Evolutionary conservation across 83 land plant genomes (phyloP), one percentile per base, ranked within the genome.

Genomic region (Picea mariana): DNA sequence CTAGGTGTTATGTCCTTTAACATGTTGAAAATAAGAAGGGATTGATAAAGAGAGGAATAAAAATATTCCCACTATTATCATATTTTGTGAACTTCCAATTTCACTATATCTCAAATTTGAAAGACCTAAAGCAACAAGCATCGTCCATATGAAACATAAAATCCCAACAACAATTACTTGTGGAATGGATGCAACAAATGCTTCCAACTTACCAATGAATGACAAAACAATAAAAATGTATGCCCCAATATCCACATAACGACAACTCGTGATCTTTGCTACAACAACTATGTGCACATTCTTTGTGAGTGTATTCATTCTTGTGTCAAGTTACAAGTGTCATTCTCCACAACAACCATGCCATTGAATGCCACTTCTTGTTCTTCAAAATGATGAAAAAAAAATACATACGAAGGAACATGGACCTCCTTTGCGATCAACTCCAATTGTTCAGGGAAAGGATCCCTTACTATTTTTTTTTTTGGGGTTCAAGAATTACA

Each of bases 241-340:
- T 49, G 96, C 96, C 78, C 96, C 96, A 15, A 94, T 58, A 62
- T 90, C 93, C 81, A 94, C 90, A 69, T 91, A 85, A 83, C 91
- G 91, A 9, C 95, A 90, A 82, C 93, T 92, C 67, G 95, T 93
- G 88, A 92, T 87, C 82, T 89, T 94, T 26, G 96, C 92, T 34
- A 94, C 95, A 77, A 95, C 96, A 78, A 94, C 91, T 8, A 95
- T 94, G 80, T 94, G 96, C 27, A 94, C 90, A 86, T 94, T 94
- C 82, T 94, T 95, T 52, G 95, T 94, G 58, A 94, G 86, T 71
- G 96, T 94, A 18, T 93, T 87, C 44, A 91, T 88, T 26, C 93
- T 95, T 78, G 91, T 88, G 65, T 34, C 38, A 34, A 34, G 38
- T 34, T 34, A 34, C 38, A 34, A 34, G 38, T 34, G 38, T 34